Percentiles rank a stretch among this genome's conserved stretches.
These are phyloP conservation scores for Gelatoporia subvermispora DNA, from an alignment of 768 basidiomycete species.

Conservation along the genomic window DNA sequence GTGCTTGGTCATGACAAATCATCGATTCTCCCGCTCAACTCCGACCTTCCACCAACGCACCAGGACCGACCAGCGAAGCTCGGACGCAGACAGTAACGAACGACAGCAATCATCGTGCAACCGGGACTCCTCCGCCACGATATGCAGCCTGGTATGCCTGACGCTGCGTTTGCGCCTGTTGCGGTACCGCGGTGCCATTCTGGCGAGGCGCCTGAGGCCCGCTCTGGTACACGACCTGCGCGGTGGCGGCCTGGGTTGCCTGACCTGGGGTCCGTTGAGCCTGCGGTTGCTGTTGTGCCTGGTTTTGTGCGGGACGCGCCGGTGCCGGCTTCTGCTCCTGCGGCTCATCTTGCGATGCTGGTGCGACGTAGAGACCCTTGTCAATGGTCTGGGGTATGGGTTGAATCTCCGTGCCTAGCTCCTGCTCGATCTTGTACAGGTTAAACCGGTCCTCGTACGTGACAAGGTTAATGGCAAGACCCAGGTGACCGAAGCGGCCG, in stretches of 20 bases:
- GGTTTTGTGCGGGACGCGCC: constrained; percentile 25
- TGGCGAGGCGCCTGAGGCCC: constrained; percentile 15
- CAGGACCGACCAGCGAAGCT: too few relatives aligned
- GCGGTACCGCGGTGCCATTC: constrained; percentile 22
- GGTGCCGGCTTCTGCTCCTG: constrained; percentile 38
- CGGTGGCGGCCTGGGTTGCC: constrained; percentile 17
- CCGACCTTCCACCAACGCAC: background rate
- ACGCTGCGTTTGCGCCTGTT: constrained; percentile 12
- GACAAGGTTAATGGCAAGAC: constrained; percentile 95
- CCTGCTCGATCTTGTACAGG: constrained; percentile 96
- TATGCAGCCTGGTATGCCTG: constrained; percentile 20
- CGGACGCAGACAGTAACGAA: too few relatives aligned
- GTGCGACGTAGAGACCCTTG: constrained; percentile 89
- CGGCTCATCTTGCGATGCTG: constrained; percentile 40
- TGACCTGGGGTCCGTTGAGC: constrained; percentile 10
- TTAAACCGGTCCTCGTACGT: constrained; percentile 98
- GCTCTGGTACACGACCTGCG: constrained; percentile 29
- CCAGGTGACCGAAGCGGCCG: constrained; percentile 95
- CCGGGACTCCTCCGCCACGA: constrained; percentile 21
- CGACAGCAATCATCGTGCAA: constrained; percentile 17
- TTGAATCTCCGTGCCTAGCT: constrained; percentile 96
- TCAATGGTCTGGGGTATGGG: constrained; percentile 92
- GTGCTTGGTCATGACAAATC: background rate
- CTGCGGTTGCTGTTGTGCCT: constrained; percentile 19
- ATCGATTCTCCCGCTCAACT: constrained; percentile 7